Base-by-base conservation (phyloP, 306 rosid genomes). In the Cicer bijugum region DNA sequence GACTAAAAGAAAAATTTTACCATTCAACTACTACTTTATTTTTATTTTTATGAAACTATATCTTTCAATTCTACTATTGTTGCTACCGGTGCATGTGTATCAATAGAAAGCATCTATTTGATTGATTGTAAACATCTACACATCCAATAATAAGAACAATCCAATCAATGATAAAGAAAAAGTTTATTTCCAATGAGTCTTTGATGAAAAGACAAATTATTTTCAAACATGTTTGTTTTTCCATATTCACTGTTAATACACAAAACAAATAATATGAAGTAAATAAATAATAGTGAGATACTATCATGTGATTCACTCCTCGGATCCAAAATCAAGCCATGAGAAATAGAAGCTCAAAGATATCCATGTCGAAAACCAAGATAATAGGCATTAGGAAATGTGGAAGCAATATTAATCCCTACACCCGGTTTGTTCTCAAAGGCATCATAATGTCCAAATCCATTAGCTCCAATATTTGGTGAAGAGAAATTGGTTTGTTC, bases 281-380 rank as follows among this genome's bases (percentile, higher is more conserved):
- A 66, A 59, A 28, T 28, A 17, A 17, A 81, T 42, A 73, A 74
- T 60, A 9, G 77, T 40, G 59, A 77, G 65, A 4, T 61, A 39
- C 77, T 9, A 67, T 67, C 19, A 46, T 63, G 15, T 50, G 48
- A 52, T 12, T 42, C 69, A 74, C 37, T 46, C 69, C 53, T 66
- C 28, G 12, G 11, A 65, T 47, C 42, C 69, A 57, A 80, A 84
- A 56, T 39, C 2, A 71, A 71, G 35, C 39, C 58, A 65, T 37
- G 12, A 28, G 6, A 40, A 37, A 28, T 59, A 6, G 14, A 55
- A 20, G 8, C 16, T 89, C 78, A 89, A 51, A 83, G 87, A 70
- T 80, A 55, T 1, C 75, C 69, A 67, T 47, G 80, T 4, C 81
- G 82, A 67, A 48, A 84, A 33, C 85, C 74, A 39, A 87, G 78